Evolutionary conservation across 1,284 basidiomycete species (phyloP).

Genomic region (Tausonia pullulans): DNA sequence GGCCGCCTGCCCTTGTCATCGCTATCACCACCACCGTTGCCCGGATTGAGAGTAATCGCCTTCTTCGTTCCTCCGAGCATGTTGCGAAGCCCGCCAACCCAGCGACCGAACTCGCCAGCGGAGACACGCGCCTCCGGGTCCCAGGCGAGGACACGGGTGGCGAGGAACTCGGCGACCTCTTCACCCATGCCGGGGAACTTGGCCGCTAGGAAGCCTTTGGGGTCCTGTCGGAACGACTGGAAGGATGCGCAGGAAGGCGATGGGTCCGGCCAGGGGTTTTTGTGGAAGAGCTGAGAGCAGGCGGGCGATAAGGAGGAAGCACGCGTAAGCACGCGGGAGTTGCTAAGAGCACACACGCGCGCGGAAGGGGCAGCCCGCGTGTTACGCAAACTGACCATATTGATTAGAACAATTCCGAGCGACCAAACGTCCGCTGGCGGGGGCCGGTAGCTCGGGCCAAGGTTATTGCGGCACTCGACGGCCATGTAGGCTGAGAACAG

Average conservation of each 20-base stretch:
- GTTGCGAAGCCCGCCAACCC: slow-evolving; percentile 68
- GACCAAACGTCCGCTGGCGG: slow-evolving; percentile 98
- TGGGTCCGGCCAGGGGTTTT: slow-evolving; percentile 97
- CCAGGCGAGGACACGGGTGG: slow-evolving; percentile 75
- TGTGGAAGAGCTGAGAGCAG: slow-evolving; percentile 69
- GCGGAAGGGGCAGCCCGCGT: too few relatives aligned
- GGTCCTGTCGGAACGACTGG: slow-evolving; percentile 64
- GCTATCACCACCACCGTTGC: slow-evolving; percentile 23
- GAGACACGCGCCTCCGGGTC: slow-evolving; percentile 48
- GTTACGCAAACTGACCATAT: slow-evolving; percentile 50
- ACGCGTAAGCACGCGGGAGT: neutral
- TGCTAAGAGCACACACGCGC: too few relatives aligned
- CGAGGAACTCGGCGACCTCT: slow-evolving; percentile 73
- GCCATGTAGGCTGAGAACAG: slow-evolving; percentile 15
- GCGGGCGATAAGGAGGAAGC: neutral
- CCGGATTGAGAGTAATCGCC: slow-evolving; percentile 25
- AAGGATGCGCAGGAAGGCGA: slow-evolving; percentile 64
- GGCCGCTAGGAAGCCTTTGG: slow-evolving; percentile 72
- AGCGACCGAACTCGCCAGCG: slow-evolving; percentile 73
- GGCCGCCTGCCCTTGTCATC: slow-evolving; percentile 25
- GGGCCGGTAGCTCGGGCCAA: slow-evolving; percentile 83
- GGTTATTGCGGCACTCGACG: slow-evolving; percentile 91
- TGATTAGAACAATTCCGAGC: slow-evolving; percentile 94
- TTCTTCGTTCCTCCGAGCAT: slow-evolving; percentile 45
- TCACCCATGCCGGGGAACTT: slow-evolving; percentile 87